Evolutionary conservation across 108 stramenopile species (phyloP), one percentile per base, ranked within the genome.

Genomic region (Cylindrotheca fusiformis): DNA sequence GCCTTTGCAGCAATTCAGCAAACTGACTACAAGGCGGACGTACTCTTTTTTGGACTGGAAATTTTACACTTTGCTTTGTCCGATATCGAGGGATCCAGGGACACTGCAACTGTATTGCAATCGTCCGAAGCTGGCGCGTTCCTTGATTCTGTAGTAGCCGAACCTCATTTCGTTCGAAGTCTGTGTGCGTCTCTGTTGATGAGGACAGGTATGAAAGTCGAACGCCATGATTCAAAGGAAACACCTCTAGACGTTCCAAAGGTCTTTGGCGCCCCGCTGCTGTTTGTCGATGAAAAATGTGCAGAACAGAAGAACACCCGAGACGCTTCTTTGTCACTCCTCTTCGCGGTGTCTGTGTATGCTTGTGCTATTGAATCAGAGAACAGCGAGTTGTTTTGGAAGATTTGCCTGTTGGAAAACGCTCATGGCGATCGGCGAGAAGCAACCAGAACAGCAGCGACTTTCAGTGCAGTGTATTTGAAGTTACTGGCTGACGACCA

Each of bases 191-290:
- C 79, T 12, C 55, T 87, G 31, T 49, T 77, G 20, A 72, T 61
- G 20, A 61, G 26, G 26, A 72, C 75, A 20, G 61, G 53, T n/a
- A 73, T 77, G 72, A 60, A 52, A 24, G 52, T 80, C 6, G 69
- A 52, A 30, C 17, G 36, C 20, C 68, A 74, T 21, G 52, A 58
- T 24, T 52, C 55, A 12, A 46, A 67, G 3, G 58, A 61, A 21
- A 5, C 21, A 10, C 59, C 36, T n/a, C 33, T 65, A 4, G 59
- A 55, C 3, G 52, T 84, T 45, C 74, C 79, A 51, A 18, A 30
- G 5, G 47, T 79, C 30, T 93, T 87, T 53, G 87, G 86, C 8
- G 17, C 55, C 29, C 75, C 85, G 29, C 51, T 87, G 24, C 57
- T 68, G 8, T 25, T 69, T 12, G 57, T 71, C 4, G 55, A 74